Evolutionary conservation across 2,329 filamentous ascomycete species (phyloP), one percentile per base, ranked within the genome.

Genomic region (Celoporthe dispersa): DNA sequence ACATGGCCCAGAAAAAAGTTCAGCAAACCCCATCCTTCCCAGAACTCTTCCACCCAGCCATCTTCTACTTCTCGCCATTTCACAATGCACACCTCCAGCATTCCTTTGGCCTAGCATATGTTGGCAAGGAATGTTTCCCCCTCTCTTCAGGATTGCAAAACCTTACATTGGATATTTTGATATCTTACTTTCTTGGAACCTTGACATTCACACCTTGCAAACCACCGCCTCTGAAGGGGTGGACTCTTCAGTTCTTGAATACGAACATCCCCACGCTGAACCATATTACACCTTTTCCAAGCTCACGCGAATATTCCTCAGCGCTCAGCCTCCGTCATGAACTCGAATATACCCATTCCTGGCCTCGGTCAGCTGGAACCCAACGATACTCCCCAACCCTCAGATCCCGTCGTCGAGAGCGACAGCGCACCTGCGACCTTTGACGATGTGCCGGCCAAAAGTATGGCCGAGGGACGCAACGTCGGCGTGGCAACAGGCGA

Each of bases 311-410:
- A 22, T 12, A 11, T n/a, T 33, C 25, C 14, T 11, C 19, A 44
- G 41, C 6, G 19, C 37, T 62, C 35, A n/a, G 39, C n/a, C 19
- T 35, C 35, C 22, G 55, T 35, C 8, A 72, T 72, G 71, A 61
- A 71, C 31, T 68, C 70, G 1, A 66, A 57, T 22, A 75, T 75
- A 59, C 67, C 73, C 33, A 78, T 79, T n/a, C 77, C 77, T 14
- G 77, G 78, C 68, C 76, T 78, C 16, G 77, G 77, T 72, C 71
- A 76, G 59, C 74, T 75, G 19, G 73, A 73, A 67, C 64, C 73
- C 4, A 75, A 75, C 51, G 73, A 77, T 66, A 64, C 69, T 37
- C 67, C 74, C 7, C 73, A 74, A 6, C 35, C 48, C n/a, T 66
- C 74, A 19, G 75, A 72, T 51, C 73, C 76, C 57, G 71, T 73